Evolutionary conservation across 2,329 filamentous ascomycete genomes (phyloP).

Genomic region (Alternaria gansuensis): DNA sequence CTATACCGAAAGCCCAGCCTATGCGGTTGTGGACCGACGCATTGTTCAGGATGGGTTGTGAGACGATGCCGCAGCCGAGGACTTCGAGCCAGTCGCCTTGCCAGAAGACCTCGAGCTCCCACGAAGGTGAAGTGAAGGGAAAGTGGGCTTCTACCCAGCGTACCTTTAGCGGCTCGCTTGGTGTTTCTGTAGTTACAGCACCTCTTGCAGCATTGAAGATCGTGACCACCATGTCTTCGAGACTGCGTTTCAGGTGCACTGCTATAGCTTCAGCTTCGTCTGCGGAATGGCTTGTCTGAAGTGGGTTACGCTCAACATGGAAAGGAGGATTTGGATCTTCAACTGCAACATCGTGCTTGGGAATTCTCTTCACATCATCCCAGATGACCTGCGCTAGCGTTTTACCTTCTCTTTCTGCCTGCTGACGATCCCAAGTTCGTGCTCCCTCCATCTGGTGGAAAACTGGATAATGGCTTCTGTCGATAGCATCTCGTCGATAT

Average conservation of each 20-base stretch:
- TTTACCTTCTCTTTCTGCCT: slow-evolving; percentile 57
- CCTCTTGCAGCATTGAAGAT: slow-evolving; percentile 82
- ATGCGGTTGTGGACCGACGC: slow-evolving; percentile 78
- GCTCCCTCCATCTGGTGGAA: slow-evolving; percentile 99
- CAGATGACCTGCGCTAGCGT: slow-evolving; percentile 70
- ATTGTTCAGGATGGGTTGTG: slow-evolving; percentile 80
- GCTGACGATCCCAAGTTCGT: slow-evolving; percentile 80
- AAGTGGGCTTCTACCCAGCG: slow-evolving; percentile 98
- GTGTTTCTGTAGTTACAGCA: slow-evolving; percentile 58
- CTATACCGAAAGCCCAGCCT: slow-evolving; percentile 96
- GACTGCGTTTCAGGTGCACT: slow-evolving; percentile 84
- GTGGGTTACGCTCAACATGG: slow-evolving; percentile 80
- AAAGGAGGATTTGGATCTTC: slow-evolving; percentile 84
- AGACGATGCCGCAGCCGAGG: slow-evolving; percentile 88
- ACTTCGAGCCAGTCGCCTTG: slow-evolving; percentile 95
- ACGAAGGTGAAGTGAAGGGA: slow-evolving; percentile 93
- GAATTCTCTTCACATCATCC: slow-evolving; percentile 74
- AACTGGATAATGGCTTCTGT: slow-evolving; percentile 92
- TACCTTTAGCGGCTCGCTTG: slow-evolving; percentile 76
- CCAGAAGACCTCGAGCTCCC: slow-evolving; percentile 96
- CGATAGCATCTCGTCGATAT: slow-evolving; percentile 92
- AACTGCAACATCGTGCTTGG: slow-evolving; percentile 77
- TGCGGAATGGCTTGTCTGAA: slow-evolving; percentile 77
- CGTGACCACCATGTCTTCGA: slow-evolving; percentile 89
- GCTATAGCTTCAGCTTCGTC: slow-evolving; percentile 85